Base-by-base conservation (phyloP, 805 yeast species). In the Candida coleopterorum region DNA sequence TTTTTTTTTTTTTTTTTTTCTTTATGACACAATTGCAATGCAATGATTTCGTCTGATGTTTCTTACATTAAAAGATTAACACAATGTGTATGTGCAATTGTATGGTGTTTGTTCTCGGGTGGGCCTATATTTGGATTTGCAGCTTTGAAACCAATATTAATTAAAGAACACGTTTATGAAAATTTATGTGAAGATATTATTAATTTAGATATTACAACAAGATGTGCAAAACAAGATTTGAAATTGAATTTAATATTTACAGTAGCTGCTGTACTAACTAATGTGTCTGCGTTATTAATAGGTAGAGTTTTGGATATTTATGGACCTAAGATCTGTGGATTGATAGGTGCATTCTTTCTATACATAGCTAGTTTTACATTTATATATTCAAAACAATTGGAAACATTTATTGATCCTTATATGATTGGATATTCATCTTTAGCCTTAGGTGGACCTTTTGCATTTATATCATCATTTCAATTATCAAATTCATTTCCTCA, bases 61-160 rank as follows among this genome's bases (percentile, higher is more conserved):
- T 28, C 35, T 4, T 30, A 17, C 7, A 27, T 30, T 5, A 31
- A 25, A 9, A 37, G 55, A 7, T 25, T 67, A 8, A 24, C 50
- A 15, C 80, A 74, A 51, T 67, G 72, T 29, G 52, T 49, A 11
- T 68, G 77, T 56, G 78, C 80, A 15, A 72, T 74, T 15, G 40
- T 61, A 12, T 75, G 79, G 79, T 74, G 79, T 47, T 54, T 75
- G 7, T 53, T 75, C 18, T 71, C 78, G 4, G 79, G 77, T 3
- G 80, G 80, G 4, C 77, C 79, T 3, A 71, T 74, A 24, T 75
- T 75, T 50, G 80, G 80, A 5, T 75, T 75, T 58, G 80, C 80
- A 6, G 80, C 80, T 11, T 57, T 75, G 47, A 75, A 75, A 43
- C 80, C 80, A 8, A 59, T 72, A 4, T 55, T 75, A 27, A 65